Evolutionary conservation across 2,329 filamentous ascomycete genomes (phyloP).

Genomic region (Xylaria sp.): DNA sequence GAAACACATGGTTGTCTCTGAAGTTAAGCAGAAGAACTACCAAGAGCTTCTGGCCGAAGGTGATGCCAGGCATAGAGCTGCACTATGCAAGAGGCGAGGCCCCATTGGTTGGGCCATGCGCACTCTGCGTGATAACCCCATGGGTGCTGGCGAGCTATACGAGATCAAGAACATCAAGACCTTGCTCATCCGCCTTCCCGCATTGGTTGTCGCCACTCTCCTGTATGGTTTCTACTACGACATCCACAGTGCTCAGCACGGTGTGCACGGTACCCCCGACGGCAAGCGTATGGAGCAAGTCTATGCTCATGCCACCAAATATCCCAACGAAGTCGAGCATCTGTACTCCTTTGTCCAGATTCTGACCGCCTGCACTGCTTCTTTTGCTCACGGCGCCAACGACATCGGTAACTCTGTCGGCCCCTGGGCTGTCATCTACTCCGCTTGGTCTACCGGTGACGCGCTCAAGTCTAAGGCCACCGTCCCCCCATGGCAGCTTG

Average conservation of each 20-base stretch:
- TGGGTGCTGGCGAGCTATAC: conserved; percentile 78
- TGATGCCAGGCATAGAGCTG: conserved; percentile 68
- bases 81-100: conserved; percentile 69
- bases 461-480: conserved; percentile 69
- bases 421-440: conserved; percentile 76
- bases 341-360: conserved; percentile 74
- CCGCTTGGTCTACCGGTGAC: conserved; percentile 71
- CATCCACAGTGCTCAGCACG: conserved; percentile 79
- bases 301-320: conserved; percentile 72
- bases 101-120: conserved; percentile 88
- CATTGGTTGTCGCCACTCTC: conserved; percentile 68
- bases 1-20: conserved; percentile 57
- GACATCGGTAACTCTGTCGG: conserved; percentile 79
- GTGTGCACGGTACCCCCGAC: conserved; percentile 76
- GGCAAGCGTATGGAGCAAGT: conserved; percentile 76
- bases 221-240: conserved; percentile 85
- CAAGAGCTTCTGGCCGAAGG: conserved; percentile 68
- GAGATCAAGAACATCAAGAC: conserved; percentile 76
- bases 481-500: conserved; percentile 81
- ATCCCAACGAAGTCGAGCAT: conserved; percentile 76
- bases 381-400: conserved; percentile 80
- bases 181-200: conserved; percentile 72
- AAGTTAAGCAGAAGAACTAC: conserved; percentile 66
- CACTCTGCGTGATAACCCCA: conserved; percentile 76
- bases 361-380: conserved; percentile 75